Conservation (phyloP, 345 rosid species). For the Capsella bursapastoris region DNA sequence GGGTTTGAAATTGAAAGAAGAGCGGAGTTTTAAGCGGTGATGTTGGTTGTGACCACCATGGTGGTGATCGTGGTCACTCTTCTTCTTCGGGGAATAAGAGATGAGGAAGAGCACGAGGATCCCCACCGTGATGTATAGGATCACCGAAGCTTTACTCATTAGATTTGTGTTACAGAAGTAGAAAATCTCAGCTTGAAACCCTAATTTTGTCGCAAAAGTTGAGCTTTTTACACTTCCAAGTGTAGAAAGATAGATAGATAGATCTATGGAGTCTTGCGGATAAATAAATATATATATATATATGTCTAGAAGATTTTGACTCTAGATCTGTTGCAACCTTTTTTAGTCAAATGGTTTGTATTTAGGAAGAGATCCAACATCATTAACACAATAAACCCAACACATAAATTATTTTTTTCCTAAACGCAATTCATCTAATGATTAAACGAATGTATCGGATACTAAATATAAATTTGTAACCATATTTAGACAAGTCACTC, state of each 20-base stretch:
- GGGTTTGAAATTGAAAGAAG: constrained; percentile 57
- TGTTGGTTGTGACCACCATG: constrained; percentile 44
- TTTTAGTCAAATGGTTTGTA: constrained; percentile 13
- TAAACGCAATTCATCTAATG: too few species aligned
- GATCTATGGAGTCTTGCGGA: constrained; percentile 24
- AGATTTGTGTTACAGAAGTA: not conserved
- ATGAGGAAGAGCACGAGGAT: constrained; percentile 58
- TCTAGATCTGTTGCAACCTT: constrained; percentile 15
- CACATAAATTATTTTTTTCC: too few species aligned
- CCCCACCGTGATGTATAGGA: constrained; percentile 56
- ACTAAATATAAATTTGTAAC: too few species aligned
- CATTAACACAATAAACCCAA: not conserved
- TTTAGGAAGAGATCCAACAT: not conserved
- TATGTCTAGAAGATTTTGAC: constrained; percentile 15
- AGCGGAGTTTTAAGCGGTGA: constrained; percentile 63
- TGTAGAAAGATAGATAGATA: not conserved
- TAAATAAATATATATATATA: constrained; percentile 2
- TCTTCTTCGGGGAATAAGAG: constrained; percentile 57
- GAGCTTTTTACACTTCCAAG: constrained; percentile 20
- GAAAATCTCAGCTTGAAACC: constrained; percentile 31
- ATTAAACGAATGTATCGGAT: too few species aligned
- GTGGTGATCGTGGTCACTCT: constrained; percentile 42
- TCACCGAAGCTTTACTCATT: constrained; percentile 54
- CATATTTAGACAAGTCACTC: too few species aligned
- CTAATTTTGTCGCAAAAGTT: constrained; percentile 24